A percentile compares a stretch with the other conserved stretches of the same genome.
phyloP scores from a whole-genome alignment of 2,329 filamentous ascomycete genomes.

The Lecanicillium sp. region DNA sequence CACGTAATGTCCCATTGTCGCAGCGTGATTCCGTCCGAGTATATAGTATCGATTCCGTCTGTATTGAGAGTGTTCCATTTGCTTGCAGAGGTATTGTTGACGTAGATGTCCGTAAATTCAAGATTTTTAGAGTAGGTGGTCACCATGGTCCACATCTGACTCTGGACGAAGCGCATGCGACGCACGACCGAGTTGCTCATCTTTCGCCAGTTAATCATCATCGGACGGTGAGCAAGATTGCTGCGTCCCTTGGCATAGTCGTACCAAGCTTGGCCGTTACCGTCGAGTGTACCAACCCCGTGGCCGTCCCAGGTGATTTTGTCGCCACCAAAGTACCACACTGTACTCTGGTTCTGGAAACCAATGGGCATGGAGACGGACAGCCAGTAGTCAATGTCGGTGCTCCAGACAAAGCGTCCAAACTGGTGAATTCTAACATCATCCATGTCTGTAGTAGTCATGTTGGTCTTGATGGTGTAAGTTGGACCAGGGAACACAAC shows the following conservation, averaged over 20 bases:
- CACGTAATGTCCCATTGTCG: slow-evolving; percentile 41
- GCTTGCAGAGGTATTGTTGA: slow-evolving; percentile 38
- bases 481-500: slow-evolving; percentile 23
- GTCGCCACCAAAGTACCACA: slow-evolving; percentile 47
- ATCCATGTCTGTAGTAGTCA: slow-evolving; percentile 24
- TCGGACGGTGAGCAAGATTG: slow-evolving; percentile 41
- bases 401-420: slow-evolving; percentile 31
- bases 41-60: slow-evolving; percentile 43
- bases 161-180: slow-evolving; percentile 43
- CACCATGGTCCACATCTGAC: slow-evolving; percentile 55
- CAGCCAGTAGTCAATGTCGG: slow-evolving; percentile 44
- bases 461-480: slow-evolving; percentile 26
- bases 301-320: slow-evolving; percentile 41
- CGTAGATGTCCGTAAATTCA: slow-evolving; percentile 41
- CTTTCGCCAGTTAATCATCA: slow-evolving; percentile 38
- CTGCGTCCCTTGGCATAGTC: slow-evolving; percentile 34
- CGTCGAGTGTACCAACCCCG: slow-evolving; percentile 45
- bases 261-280: slow-evolving; percentile 55
- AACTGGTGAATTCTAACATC: slow-evolving; percentile 36
- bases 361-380: slow-evolving; percentile 40
- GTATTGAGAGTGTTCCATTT: slow-evolving; percentile 28
- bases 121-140: slow-evolving; percentile 39
- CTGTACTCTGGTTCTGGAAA: slow-evolving; percentile 48
- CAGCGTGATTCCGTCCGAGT: slow-evolving; percentile 43
- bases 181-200: slow-evolving; percentile 40